Conservation (phyloP, 139 green algal genomes). For the Eudorina sp. region DNA sequence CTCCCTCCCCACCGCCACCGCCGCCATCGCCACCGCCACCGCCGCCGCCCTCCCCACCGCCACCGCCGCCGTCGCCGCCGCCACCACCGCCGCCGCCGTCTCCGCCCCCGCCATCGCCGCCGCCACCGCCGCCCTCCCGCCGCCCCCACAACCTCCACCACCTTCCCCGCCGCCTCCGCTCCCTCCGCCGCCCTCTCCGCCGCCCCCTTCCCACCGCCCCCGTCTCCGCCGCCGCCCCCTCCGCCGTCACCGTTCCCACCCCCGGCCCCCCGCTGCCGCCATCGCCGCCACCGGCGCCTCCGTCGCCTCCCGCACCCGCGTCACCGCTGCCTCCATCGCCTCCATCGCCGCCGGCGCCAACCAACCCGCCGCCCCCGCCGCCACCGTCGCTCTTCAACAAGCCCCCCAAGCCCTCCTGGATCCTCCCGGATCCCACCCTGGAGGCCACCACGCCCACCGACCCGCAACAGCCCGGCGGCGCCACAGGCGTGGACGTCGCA, state of each 20-base stretch:
- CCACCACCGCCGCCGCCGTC: neutral
- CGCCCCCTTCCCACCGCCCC: neutral
- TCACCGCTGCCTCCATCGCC: neutral
- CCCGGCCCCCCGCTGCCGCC: neutral
- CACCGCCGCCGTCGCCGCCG: neutral
- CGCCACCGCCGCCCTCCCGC: neutral
- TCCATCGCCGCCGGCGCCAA: too few species aligned
- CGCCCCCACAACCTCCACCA: neutral
- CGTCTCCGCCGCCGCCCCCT: neutral
- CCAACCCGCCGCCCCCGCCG: too few species aligned
- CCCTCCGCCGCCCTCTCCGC: neutral
- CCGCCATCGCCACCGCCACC: neutral
- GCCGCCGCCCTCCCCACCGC: neutral
- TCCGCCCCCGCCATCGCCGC: neutral
- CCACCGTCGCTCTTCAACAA: neutral
- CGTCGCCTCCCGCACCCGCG: neutral
- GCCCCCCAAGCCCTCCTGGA: too few species aligned
- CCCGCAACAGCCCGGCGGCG: too few species aligned
- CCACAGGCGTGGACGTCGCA: too few species aligned
- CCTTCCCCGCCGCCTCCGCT: neutral
- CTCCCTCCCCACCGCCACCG: neutral
- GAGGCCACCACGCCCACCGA: too few species aligned
- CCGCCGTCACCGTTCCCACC: too few species aligned
- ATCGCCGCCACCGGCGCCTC: neutral
- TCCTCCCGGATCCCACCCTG: too few species aligned